Evolutionary conservation across 495 filamentous ascomycete genomes (phyloP).

Genomic region (Daldinia vernicosa): DNA sequence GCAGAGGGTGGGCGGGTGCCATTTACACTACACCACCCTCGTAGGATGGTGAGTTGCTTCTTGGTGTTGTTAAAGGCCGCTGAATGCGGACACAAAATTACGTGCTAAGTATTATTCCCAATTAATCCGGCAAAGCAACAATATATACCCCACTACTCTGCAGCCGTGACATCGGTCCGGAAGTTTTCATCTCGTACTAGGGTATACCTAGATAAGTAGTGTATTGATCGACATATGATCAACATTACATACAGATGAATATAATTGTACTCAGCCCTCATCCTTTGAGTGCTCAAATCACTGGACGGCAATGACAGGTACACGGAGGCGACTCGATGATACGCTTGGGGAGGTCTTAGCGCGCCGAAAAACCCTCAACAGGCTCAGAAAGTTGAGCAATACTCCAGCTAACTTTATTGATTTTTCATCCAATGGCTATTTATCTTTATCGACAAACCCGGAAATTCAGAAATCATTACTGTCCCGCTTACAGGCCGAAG

Average conservation of each 20-base stretch:
- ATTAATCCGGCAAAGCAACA: slow-evolving; percentile 23
- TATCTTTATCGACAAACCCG: slow-evolving; percentile 62
- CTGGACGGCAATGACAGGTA: slow-evolving; percentile 27
- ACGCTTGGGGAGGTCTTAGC: slow-evolving; percentile 40
- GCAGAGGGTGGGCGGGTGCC: slow-evolving; percentile 50
- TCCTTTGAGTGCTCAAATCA: neutral
- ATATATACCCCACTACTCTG: slow-evolving; percentile 30
- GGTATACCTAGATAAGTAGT: slow-evolving; percentile 4
- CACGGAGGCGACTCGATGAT: slow-evolving; percentile 30
- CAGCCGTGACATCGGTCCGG: slow-evolving; percentile 26
- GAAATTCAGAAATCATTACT: slow-evolving; percentile 54
- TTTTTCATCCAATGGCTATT: slow-evolving; percentile 72
- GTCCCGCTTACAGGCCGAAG: slow-evolving; percentile 47
- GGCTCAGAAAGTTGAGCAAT: slow-evolving; percentile 55
- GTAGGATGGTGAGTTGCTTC: neutral
- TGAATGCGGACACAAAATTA: slow-evolving; percentile 6
- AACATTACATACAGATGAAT: slow-evolving; percentile 13
- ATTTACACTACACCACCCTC: slow-evolving; percentile 17
- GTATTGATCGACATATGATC: slow-evolving; percentile 13
- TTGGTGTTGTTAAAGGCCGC: neutral
- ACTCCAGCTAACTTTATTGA: slow-evolving; percentile 53
- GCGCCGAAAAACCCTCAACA: slow-evolving; percentile 44
- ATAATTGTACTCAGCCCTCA: neutral
- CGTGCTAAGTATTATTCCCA: slow-evolving; percentile 24
- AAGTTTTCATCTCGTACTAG: slow-evolving; percentile 8